These are phyloP conservation scores for Phialophora verrucosa DNA, from an alignment of 2,329 filamentous ascomycete species.

Conservation along the genomic window DNA sequence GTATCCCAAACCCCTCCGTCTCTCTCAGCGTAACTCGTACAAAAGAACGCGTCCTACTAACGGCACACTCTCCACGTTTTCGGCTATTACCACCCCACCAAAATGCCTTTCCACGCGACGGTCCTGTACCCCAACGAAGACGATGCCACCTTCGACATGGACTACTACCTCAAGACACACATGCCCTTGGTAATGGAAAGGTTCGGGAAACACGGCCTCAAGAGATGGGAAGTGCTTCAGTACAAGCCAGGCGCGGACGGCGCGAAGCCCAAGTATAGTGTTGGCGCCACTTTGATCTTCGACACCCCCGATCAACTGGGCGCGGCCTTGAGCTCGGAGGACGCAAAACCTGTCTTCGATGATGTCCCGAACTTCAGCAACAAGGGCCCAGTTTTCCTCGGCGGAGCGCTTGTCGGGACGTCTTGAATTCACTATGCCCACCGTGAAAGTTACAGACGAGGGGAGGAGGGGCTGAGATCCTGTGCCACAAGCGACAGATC, in stretches of 20 bases:
- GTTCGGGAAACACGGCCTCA: conserved; percentile 52
- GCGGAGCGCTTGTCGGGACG: conserved; percentile 22
- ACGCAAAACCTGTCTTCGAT: conserved; percentile 26
- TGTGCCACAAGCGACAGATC: background rate
- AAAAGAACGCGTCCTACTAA: background rate
- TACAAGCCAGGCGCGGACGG: conserved; percentile 29
- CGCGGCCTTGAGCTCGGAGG: conserved; percentile 22
- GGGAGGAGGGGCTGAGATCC: background rate
- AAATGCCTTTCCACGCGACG: conserved; percentile 24
- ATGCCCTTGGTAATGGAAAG: conserved; percentile 52
- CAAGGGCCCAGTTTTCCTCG: conserved; percentile 27
- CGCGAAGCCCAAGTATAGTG: conserved; percentile 24
- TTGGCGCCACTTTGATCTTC: conserved; percentile 27
- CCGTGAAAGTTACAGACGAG: background rate
- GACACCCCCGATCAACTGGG: conserved; percentile 30
- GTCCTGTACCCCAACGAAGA: conserved; percentile 51
- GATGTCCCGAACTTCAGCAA: conserved; percentile 34
- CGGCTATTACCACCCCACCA: background rate
- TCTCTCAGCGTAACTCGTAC: background rate
- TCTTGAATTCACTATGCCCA: conserved; percentile 1
- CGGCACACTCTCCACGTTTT: background rate
- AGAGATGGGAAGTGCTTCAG: conserved; percentile 36
- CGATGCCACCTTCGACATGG: conserved; percentile 54
- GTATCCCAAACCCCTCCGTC: background rate
- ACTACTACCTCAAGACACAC: conserved; percentile 58